Base-by-base conservation (phyloP, 768 basidiomycete species). In the Pleurotus giganteus region DNA sequence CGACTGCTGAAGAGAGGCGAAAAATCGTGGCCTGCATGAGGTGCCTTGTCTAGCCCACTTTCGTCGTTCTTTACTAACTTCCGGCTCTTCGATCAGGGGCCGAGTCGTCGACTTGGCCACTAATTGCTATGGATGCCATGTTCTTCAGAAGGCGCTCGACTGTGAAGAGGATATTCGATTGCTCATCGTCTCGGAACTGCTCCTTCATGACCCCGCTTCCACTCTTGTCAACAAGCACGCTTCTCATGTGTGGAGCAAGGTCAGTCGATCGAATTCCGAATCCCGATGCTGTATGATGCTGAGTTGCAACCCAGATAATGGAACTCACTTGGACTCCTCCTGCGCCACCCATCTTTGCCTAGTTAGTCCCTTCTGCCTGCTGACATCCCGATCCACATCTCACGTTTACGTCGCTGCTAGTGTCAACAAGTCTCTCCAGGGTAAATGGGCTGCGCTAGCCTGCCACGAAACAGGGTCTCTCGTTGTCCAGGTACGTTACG, bases 231-330 rank as follows among this genome's bases (percentile, higher is more conserved):
- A 93, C 69, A 94, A 94, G 67, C 91, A 94, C 66, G 90, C 91
- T 1, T 91, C 89, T 45, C 91, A 94, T 66, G 91, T 94, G 28
- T 94, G 91, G 91, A 91, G 89, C 71, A 93, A 93, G 79, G 89
- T 89, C 58, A 19, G 66, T 54, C 12, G 5, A 4, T 42, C 24
- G 21, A 27, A 6, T 34, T 24, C 15, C 17, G 17, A 24, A 5
- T 26, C 19, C 31, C 26, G 19, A 27, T 39, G 47, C 29, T n/a
- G 12, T 11, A 49, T 55, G 23, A 19, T 60, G 23, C 17, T 29
- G 37, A 32, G 32, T 17, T 44, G n/a, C 19, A 41, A 41, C 12
- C 5, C 51, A 91, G 87, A 91, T 94, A 62, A 94, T 94, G 91
- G 91, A 94, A 66, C 70, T 94, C 29, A 86, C 85, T 4, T 94